Percentiles rank a stretch among this genome's conserved stretches.
These are phyloP conservation scores for Suhomyces canberraensis DNA, from an alignment of 805 yeast species.

Conservation along the genomic window DNA sequence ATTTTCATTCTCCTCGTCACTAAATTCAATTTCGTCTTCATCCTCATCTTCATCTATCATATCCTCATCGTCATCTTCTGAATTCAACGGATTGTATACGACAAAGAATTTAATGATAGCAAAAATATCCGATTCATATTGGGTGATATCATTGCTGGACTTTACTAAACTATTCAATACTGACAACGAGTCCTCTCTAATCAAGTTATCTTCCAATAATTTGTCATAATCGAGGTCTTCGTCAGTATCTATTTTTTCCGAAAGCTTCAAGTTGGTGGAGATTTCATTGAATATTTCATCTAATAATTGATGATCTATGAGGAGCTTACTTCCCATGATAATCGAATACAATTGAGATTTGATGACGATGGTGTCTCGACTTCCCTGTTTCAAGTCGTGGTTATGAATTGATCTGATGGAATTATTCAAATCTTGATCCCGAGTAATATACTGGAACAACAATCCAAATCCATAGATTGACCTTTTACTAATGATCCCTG, in stretches of 20 bases:
- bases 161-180: constrained; percentile 34
- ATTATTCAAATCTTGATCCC: constrained; percentile 4
- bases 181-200: constrained; percentile 50
- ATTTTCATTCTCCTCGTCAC: constrained; percentile 46
- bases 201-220: constrained; percentile 40
- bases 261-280: constrained; percentile 1
- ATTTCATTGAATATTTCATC: constrained; percentile 6
- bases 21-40: constrained; percentile 17
- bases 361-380: constrained; percentile 2
- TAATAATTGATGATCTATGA: constrained; percentile 5
- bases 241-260: constrained; percentile 9
- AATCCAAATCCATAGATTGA: constrained; percentile 47
- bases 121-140: constrained; percentile 13
- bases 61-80: constrained; percentile 19
- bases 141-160: constrained; percentile 10
- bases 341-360: constrained; percentile 9
- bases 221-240: constrained; percentile 45
- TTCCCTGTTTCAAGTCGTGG: background rate
- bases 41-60: constrained; percentile 18
- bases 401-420: background rate
- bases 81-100: constrained; percentile 29
- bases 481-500: constrained; percentile 47
- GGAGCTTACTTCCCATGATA: constrained; percentile 2
- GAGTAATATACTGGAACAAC: constrained; percentile 24
- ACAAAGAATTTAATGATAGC: constrained; percentile 21